Percentiles rank a stretch among this genome's conserved stretches.
Conservation (phyloP, 352 stramenopile genomes). For the Thalassiosira allenii region DNA sequence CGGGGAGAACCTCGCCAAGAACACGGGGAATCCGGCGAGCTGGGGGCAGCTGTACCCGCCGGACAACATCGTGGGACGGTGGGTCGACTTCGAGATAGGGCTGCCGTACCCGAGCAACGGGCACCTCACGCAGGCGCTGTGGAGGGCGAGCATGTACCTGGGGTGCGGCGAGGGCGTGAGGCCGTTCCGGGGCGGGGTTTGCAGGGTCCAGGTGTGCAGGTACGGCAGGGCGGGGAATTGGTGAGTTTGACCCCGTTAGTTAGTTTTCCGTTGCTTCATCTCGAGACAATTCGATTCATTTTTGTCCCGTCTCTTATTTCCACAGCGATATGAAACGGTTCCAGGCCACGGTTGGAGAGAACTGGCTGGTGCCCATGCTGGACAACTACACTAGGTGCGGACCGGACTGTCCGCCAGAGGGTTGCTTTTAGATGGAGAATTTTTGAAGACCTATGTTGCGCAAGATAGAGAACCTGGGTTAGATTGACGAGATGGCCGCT, state of each 20-base stretch:
- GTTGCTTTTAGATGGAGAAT: conserved; percentile 23
- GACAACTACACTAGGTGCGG: conserved; percentile 51
- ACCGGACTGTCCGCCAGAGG: conserved; percentile 56
- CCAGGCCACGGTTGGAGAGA: conserved; percentile 49
- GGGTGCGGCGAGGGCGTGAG: conserved; percentile 47
- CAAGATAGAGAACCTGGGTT: not conserved
- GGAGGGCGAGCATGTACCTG: conserved; percentile 44
- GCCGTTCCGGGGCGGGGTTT: conserved; percentile 36
- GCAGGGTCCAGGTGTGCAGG: conserved; percentile 60
- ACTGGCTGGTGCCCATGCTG: conserved; percentile 56
- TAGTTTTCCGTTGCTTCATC: not conserved
- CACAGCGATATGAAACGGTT: conserved; percentile 46
- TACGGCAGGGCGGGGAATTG: conserved; percentile 55
- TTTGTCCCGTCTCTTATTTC: conserved; percentile 1
- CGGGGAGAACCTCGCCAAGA: conserved; percentile 66
- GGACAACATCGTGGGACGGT: conserved; percentile 46
- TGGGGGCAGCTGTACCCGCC: conserved; percentile 54
- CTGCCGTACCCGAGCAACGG: conserved; percentile 54
- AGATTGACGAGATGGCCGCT: not conserved
- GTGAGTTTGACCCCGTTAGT: conserved; percentile 39
- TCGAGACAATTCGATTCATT: not conserved
- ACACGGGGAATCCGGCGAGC: conserved; percentile 31
- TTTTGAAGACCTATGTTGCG: not conserved
- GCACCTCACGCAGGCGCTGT: conserved; percentile 52
- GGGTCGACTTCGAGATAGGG: conserved; percentile 58